phyloP scores from a whole-genome alignment of 148 eudicot species.

The Selenicereus undatus region DNA sequence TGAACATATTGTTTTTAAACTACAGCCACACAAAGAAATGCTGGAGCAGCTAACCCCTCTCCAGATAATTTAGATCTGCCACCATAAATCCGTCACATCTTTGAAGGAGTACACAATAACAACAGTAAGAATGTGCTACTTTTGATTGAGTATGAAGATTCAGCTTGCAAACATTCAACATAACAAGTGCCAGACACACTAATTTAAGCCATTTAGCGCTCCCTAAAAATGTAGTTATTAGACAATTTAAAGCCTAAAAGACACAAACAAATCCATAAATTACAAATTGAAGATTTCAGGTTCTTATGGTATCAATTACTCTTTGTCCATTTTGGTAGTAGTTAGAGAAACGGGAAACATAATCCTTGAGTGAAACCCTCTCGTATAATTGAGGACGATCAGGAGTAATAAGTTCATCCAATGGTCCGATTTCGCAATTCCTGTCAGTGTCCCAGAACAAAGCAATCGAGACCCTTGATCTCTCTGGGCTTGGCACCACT shows the following conservation, averaged over 20 bases:
- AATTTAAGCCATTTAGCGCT: too few species aligned
- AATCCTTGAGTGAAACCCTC: constrained; percentile 26
- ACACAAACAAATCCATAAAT: not conserved
- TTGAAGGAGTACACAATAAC: not conserved
- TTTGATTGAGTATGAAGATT: not conserved
- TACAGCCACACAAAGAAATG: too few species aligned
- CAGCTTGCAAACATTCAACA: not conserved
- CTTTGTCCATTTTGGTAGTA: constrained; percentile 34
- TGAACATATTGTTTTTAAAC: too few species aligned
- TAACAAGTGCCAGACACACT: not conserved
- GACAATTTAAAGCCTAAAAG: too few species aligned
- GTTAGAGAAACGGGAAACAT: constrained; percentile 13
- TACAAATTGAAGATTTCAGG: not conserved
- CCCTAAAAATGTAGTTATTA: too few species aligned
- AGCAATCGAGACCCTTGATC: constrained; percentile 38
- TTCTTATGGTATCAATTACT: constrained; percentile 21
- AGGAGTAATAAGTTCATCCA: constrained; percentile 25
- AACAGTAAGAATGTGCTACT: not conserved
- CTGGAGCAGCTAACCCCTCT: too few species aligned
- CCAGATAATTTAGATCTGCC: too few species aligned
- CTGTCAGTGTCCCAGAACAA: constrained; percentile 32
- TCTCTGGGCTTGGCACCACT: constrained; percentile 35
- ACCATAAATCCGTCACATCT: too few species aligned
- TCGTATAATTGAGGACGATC: constrained; percentile 19
- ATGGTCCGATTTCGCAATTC: constrained; percentile 28